phyloP scores from a whole-genome alignment of 2,329 filamentous ascomycete genomes.

The Calonectria henricotiae region DNA sequence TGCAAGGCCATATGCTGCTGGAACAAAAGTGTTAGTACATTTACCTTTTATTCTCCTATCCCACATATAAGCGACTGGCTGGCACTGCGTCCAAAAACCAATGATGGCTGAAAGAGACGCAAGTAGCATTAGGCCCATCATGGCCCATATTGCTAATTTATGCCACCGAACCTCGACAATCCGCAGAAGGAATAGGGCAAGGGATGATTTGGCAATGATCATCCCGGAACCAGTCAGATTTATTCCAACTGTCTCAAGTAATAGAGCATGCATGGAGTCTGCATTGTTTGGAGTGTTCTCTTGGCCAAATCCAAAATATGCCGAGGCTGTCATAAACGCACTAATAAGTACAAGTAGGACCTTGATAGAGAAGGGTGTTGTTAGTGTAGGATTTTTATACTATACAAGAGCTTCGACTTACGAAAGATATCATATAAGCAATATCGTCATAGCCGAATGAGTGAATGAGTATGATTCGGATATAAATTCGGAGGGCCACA shows the following conservation, averaged over 20 bases:
- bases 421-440: constrained; percentile 45
- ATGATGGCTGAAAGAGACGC: constrained; percentile 16
- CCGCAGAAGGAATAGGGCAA: constrained; percentile 58
- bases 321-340: constrained; percentile 52
- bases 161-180: constrained; percentile 55
- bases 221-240: constrained; percentile 58
- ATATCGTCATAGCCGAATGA: constrained; percentile 55
- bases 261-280: constrained; percentile 45
- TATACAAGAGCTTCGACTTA: neutral
- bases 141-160: constrained; percentile 54
- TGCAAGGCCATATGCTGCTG: constrained; percentile 20
- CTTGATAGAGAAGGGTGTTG: neutral
- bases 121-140: constrained; percentile 38
- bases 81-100: constrained; percentile 29
- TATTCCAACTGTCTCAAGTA: constrained; percentile 54
- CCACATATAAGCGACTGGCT: constrained; percentile 32
- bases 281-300: constrained; percentile 40
- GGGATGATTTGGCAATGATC: constrained; percentile 56
- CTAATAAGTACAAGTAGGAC: constrained; percentile 53
- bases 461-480: constrained; percentile 50
- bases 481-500: constrained; percentile 57
- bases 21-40: constrained; percentile 23
- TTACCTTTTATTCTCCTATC: constrained; percentile 10
- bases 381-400: neutral
- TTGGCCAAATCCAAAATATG: constrained; percentile 55